Conservation (phyloP, 768 basidiomycete genomes). For the Suillus occidentalis region DNA sequence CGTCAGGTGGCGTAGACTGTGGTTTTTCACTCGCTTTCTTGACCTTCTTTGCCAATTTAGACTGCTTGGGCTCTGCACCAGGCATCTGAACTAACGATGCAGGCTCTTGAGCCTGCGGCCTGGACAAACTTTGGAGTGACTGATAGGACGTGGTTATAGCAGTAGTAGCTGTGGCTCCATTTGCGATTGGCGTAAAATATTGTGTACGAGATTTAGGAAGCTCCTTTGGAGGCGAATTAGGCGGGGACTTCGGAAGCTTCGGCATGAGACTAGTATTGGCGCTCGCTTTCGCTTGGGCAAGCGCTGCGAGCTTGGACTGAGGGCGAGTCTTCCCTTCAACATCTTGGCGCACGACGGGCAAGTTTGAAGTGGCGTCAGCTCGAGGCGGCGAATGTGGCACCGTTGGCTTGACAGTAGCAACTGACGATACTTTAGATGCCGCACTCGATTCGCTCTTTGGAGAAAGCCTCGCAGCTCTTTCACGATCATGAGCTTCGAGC, state of each 20-base stretch:
- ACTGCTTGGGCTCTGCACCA: conserved; percentile 45
- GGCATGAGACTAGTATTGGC: conserved; percentile 17
- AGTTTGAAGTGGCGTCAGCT: conserved; percentile 18
- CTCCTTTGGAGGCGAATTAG: conserved; percentile 29
- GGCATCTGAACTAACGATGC: conserved; percentile 30
- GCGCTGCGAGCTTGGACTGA: conserved; percentile 72
- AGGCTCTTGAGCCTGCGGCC: conserved; percentile 26
- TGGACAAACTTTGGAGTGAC: conserved; percentile 59
- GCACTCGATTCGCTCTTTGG: conserved; percentile 12
- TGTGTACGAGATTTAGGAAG: conserved; percentile 59
- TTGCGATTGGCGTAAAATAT: conserved; percentile 77
- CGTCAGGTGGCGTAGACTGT: conserved; percentile 37
- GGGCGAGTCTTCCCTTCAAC: conserved; percentile 33
- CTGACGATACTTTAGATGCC: conserved; percentile 25
- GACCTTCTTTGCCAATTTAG: conserved; percentile 77
- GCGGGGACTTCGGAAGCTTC: conserved; percentile 23
- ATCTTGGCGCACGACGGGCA: conserved; percentile 16
- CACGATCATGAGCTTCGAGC: conserved; percentile 53
- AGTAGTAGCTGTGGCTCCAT: conserved; percentile 78
- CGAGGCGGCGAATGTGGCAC: conserved; percentile 25
- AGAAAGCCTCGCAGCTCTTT: conserved; percentile 2
- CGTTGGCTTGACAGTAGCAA: conserved; percentile 18
- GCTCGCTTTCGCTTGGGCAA: conserved; percentile 60
- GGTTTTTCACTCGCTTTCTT: conserved; percentile 56
- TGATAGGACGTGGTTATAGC: conserved; percentile 85